Evolutionary conservation across 208 protist species (phyloP).

Genomic region (Endotrypanum monterogeii): DNA sequence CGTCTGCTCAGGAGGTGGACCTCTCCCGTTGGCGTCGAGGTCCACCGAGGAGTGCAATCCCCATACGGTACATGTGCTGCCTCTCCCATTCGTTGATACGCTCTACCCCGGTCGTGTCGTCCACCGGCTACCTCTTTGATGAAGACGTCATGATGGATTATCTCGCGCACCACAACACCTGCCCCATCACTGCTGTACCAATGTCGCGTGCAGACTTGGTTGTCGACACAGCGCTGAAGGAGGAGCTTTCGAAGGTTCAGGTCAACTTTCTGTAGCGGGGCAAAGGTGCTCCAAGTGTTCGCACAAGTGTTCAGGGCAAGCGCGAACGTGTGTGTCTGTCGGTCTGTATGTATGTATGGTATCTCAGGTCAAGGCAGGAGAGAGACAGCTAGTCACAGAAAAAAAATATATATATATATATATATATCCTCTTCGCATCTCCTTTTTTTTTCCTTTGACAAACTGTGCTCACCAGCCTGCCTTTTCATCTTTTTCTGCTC

Average conservation of each 20-base stretch:
- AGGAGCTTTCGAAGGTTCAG: constrained; percentile 41
- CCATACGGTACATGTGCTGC: constrained; percentile 47
- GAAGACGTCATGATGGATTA: constrained; percentile 43
- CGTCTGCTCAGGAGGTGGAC: constrained; percentile 8
- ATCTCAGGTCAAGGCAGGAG: background rate
- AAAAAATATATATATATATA: background rate
- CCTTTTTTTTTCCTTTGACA: background rate
- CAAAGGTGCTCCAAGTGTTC: no score
- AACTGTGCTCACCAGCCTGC: background rate
- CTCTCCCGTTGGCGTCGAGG: constrained; percentile 38
- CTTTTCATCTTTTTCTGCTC: background rate
- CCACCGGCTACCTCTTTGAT: constrained; percentile 59
- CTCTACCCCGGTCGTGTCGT: constrained; percentile 37
- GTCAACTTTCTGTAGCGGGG: constrained; percentile 39
- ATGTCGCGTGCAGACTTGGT: constrained; percentile 39
- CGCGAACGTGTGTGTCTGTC: background rate
- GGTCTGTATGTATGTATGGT: background rate
- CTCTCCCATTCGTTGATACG: constrained; percentile 46
- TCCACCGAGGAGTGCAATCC: constrained; percentile 32
- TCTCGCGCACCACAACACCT: constrained; percentile 26
- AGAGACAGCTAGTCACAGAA: no score
- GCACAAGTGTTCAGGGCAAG: background rate
- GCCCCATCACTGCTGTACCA: constrained; percentile 48
- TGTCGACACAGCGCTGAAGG: constrained; percentile 36
- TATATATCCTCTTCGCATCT: no score